Evolutionary conservation across 176 grass and related monocot species (phyloP).

Genomic region (Raddia guianensis): DNA sequence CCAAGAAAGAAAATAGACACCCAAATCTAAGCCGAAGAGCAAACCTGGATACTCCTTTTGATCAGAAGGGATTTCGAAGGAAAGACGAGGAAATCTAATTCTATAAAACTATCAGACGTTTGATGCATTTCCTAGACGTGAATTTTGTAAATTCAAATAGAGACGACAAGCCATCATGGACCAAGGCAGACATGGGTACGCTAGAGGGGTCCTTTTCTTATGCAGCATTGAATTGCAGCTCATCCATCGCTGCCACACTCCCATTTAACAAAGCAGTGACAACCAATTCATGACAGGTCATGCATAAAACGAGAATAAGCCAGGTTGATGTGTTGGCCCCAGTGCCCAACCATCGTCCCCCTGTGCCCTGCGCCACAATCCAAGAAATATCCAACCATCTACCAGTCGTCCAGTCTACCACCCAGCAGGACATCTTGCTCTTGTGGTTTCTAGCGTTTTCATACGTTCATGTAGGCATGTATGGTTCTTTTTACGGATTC

Average conservation of each 20-base stretch:
- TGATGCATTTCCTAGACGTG: no score
- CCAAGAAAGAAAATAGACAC: no score
- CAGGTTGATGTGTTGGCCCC: neutral
- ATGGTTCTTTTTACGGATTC: no score
- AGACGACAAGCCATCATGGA: slow-evolving; percentile 4
- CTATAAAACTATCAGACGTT: no score
- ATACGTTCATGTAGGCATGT: neutral
- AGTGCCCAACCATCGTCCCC: neutral
- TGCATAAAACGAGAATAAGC: slow-evolving; percentile 8
- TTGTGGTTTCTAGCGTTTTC: no score
- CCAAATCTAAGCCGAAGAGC: no score
- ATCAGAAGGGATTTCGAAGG: no score
- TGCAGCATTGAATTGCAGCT: neutral
- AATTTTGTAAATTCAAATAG: no score
- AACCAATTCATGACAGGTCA: slow-evolving; percentile 33
- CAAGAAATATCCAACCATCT: neutral
- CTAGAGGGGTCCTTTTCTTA: neutral
- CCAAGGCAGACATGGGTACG: neutral
- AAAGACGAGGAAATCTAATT: no score
- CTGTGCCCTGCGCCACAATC: neutral
- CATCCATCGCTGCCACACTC: slow-evolving; percentile 27
- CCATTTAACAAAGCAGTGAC: slow-evolving; percentile 17
- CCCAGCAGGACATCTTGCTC: neutral
- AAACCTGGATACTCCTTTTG: no score
- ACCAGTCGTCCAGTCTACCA: no score